These are phyloP conservation scores for Saccharum hybrid DNA, from an alignment of 202 grass and related monocot genomes.

Conservation along the genomic window DNA sequence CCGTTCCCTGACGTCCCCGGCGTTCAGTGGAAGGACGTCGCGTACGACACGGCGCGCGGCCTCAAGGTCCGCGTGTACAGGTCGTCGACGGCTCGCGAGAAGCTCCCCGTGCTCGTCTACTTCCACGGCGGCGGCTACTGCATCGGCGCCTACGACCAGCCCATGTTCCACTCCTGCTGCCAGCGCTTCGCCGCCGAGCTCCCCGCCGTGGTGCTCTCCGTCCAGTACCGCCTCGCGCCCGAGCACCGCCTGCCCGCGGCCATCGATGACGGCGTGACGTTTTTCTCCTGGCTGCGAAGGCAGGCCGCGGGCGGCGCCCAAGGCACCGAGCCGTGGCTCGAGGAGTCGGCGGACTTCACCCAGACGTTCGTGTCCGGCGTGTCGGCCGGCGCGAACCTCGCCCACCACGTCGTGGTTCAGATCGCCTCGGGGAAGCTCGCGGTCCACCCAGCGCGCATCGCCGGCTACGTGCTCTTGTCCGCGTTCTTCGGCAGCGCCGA, in stretches of 20 bases:
- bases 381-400: conserved; percentile 61
- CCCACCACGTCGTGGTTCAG: conserved; percentile 48
- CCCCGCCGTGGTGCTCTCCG: conserved; percentile 48
- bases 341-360: conserved; percentile 15
- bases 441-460: conserved; percentile 14
- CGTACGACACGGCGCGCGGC: conserved; percentile 34
- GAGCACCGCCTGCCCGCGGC: conserved; percentile 56
- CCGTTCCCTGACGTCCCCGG: conserved; percentile 18
- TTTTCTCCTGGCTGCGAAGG: background rate
- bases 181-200: conserved; percentile 31
- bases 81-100: background rate
- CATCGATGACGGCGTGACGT: background rate
- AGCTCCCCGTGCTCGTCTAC: conserved; percentile 56
- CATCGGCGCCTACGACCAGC: conserved; percentile 30
- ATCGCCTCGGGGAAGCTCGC: background rate
- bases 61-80: conserved; percentile 51
- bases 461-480: conserved; percentile 47
- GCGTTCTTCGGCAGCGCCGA: conserved; percentile 55
- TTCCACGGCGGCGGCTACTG: conserved; percentile 75
- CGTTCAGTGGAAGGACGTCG: conserved; percentile 49
- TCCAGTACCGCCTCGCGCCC: conserved; percentile 77
- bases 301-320: too few species aligned
- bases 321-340: background rate
- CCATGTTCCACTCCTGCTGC: conserved; percentile 39
- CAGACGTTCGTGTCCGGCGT: conserved; percentile 54